Conservation (phyloP, 768 basidiomycete species). For the Boletus rubescentipes region DNA sequence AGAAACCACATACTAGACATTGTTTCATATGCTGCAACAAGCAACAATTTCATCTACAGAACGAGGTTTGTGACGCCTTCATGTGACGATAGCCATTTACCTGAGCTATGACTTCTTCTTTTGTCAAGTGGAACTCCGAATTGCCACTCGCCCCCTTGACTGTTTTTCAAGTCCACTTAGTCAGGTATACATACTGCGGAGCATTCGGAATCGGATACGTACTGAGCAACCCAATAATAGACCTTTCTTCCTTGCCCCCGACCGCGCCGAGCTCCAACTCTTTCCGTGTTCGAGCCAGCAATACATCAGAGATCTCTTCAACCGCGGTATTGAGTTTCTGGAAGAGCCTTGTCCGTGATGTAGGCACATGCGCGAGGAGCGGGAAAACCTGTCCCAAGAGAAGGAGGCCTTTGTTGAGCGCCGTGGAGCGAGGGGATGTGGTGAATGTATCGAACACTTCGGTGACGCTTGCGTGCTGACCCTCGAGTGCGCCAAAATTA, state of each 20-base stretch:
- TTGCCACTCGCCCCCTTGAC: conserved; percentile 36
- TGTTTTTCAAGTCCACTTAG: conserved; percentile 9
- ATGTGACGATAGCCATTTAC: no score
- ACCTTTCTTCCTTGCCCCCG: conserved; percentile 22
- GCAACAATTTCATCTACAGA: conserved; percentile 18
- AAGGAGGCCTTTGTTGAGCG: conserved; percentile 30
- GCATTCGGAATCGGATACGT: conserved; percentile 17
- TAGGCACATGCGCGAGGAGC: conserved; percentile 36
- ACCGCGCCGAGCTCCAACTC: conserved; percentile 27
- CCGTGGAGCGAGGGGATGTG: conserved; percentile 13
- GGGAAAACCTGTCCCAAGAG: conserved; percentile 42
- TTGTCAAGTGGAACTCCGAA: conserved; percentile 7
- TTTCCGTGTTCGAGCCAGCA: conserved; percentile 37
- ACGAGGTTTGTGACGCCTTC: no score
- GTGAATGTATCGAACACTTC: conserved; percentile 41
- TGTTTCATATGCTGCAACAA: conserved; percentile 25
- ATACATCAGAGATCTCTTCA: conserved; percentile 37
- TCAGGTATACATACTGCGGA: background rate
- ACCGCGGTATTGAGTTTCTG: conserved; percentile 34
- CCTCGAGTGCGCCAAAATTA: conserved; percentile 53
- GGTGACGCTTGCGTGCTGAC: conserved; percentile 42
- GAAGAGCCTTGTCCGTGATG: conserved; percentile 30
- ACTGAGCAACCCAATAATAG: conserved; percentile 29
- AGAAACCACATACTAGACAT: conserved; percentile 11
- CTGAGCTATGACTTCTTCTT: no score